Evolutionary conservation across 306 rosid genomes (phyloP), one percentile per base, ranked within the genome.

Genomic region (Potentilla sterilis): DNA sequence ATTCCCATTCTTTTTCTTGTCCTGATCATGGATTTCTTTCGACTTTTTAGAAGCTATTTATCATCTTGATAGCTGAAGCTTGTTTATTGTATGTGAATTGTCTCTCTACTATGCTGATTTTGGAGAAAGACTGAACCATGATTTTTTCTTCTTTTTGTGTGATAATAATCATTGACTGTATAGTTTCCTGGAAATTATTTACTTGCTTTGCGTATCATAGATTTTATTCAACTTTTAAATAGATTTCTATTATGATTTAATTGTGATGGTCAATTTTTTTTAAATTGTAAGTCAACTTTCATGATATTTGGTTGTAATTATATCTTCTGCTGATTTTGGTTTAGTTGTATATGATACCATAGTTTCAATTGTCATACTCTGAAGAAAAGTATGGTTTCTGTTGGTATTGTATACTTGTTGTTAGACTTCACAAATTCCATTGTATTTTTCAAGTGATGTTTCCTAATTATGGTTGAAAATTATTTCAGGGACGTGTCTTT

Each of bases 401-500:
- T 54, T 54, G 28, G 5, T n/a, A 51, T 18, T 51, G 19, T 54
- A 54, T 54, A n/a, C 61, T 54, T 52, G 18, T 69, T 49, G 41
- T 32, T 34, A 19, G 13, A 6, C 37, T 21, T 21, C 1, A 51
- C n/a, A 21, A 22, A 46, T 41, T 37, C 16, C 38, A 6, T 58
- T 37, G 5, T 58, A 11, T 38, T 13, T 35, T 35, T 41, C 44
- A 4, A 38, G 72, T 49, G n/a, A 22, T 81, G 7, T 55, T 32
- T 68, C 16, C 72, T 32, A 44, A 69, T 75, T 70, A 21, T 80
- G 46, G 40, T 64, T 40, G 22, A 43, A 68, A 28, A 47, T 79
- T 46, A 54, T 81, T 22, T 61, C 82, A 94, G 98, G 98, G 98
- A 94, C 47, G 49, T 80, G 67, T 79, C 83, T 44, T 89, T 94